Evolutionary conservation across 148 eudicot genomes (phyloP), one percentile per base, ranked within the genome.

Genomic region (Mesembryanthemum crystallinum): DNA sequence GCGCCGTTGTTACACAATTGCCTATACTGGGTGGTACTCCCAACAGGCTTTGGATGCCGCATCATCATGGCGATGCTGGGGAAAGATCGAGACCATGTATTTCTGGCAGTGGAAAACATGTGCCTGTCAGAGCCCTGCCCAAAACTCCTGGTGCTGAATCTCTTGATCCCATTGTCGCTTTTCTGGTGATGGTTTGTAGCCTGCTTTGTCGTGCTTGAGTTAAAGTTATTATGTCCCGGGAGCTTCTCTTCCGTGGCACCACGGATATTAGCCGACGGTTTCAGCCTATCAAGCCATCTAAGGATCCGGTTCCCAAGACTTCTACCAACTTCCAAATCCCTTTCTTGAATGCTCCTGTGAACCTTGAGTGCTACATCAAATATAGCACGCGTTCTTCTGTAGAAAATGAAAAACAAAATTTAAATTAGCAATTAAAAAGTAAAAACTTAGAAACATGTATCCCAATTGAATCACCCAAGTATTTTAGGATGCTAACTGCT

Each of bases 181-280:
- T 74, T 89, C 79, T 85, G 86, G 73, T 74, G 78, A 54, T 69
- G 62, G 62, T 72, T 79, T 9, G 77, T 67, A 25, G 80, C 28
- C 71, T 78, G 83, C 72, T 84, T 89, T 18, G 77, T 73, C 58
- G 65, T 75, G 64, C 27, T 85, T 32, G 79, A 13, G 57, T 78
- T 79, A 4, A 77, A 39, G 69, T 76, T 86, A 39, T 80, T 74
- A 54, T 64, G 72, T 47, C 83, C 75, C 29, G 80, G 83, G 27
- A 67, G 84, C 57, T 71, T 71, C 67, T 71, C 82, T 10, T 61
- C 57, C 12, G 82, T 30, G 21, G 68, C 64, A 28, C 82, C 84
- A 69, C 90, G 83, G 57, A 94, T 92, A 64, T 92, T 88, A 76
- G 98, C 98, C 0, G 92, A 86, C 45, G 97, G 98, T 83, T 94